These are phyloP conservation scores for Yamadazyma blattariae DNA, from an alignment of 1,139 yeast species.

Conservation along the genomic window DNA sequence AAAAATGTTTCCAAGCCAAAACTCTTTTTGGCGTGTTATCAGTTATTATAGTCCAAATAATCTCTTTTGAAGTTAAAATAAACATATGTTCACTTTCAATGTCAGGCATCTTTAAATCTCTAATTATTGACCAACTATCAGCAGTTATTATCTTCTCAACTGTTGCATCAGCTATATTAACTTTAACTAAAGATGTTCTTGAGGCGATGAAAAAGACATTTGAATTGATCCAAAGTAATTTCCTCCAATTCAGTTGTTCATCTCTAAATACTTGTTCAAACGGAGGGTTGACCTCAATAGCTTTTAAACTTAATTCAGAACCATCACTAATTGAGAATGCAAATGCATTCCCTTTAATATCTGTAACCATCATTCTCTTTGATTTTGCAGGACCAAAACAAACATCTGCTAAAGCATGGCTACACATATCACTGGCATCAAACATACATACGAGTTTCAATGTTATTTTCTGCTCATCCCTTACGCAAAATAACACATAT, in stretches of 20 bases:
- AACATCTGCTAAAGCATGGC: conserved; percentile 44
- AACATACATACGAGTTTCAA: conserved; percentile 23
- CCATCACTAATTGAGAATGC: conserved; percentile 1
- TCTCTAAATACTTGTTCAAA: conserved; percentile 19
- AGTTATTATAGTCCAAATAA: conserved; percentile 44
- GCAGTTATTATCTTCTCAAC: conserved; percentile 43
- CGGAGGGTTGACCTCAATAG: conserved; percentile 4
- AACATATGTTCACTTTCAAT: conserved; percentile 27
- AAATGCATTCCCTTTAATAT: conserved; percentile 51
- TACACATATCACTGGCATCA: conserved; percentile 5
- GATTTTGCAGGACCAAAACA: conserved; percentile 40
- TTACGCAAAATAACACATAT: conserved; percentile 22
- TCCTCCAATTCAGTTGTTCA: conserved; percentile 53
- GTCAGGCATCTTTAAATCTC: conserved; percentile 36
- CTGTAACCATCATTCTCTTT: conserved; percentile 43
- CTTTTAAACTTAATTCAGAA: neutral
- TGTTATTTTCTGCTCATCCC: neutral
- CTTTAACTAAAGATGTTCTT: conserved; percentile 41
- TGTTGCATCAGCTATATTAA: conserved; percentile 20
- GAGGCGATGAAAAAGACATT: conserved; percentile 38
- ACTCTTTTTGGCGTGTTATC: conserved; percentile 30
- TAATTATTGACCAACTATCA: conserved; percentile 54
- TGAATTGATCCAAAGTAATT: conserved; percentile 43
- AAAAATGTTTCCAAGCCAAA: conserved; percentile 69
- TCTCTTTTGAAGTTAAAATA: conserved; percentile 59